phyloP scores from a whole-genome alignment of 306 rosid species.

The Casuarina cunninghamiana region DNA sequence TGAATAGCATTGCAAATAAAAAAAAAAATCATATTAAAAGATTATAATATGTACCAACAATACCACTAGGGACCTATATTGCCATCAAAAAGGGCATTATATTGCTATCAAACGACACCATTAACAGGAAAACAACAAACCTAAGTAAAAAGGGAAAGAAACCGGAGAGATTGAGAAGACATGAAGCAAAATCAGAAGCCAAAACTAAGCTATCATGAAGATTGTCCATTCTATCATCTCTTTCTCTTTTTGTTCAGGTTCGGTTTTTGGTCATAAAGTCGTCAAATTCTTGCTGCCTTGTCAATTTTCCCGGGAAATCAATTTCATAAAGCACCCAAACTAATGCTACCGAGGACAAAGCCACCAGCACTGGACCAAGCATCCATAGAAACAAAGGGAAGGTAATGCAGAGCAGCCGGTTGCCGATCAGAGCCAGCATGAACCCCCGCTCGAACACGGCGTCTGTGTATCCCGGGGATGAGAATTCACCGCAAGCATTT shows the following conservation, averaged over 20 bases:
- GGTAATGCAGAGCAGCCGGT: slow-evolving; percentile 55
- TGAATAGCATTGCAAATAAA: no score
- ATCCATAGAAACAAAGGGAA: slow-evolving; percentile 72
- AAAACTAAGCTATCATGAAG: no score
- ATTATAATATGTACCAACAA: no score
- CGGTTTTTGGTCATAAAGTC: not conserved
- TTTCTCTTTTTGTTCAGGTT: not conserved
- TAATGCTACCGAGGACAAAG: slow-evolving; percentile 52
- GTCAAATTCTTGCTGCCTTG: not conserved
- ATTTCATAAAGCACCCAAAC: slow-evolving; percentile 52
- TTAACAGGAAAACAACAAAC: no score
- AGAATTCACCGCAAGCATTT: slow-evolving; percentile 36
- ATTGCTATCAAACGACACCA: no score
- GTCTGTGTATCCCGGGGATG: slow-evolving; percentile 24
- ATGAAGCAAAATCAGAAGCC: no score
- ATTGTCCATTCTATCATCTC: not conserved
- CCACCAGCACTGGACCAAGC: slow-evolving; percentile 59
- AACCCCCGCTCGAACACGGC: slow-evolving; percentile 63
- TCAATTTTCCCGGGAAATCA: slow-evolving; percentile 55
- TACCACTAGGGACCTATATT: no score
- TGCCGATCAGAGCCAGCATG: slow-evolving; percentile 55
- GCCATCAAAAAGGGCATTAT: no score
- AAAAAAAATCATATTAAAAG: no score
- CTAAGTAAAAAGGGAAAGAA: not conserved
- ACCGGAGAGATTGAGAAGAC: no score